Percentiles rank a stretch among this genome's conserved stretches.
Conservation (phyloP, 768 basidiomycete genomes). For the Collybia sordida region DNA sequence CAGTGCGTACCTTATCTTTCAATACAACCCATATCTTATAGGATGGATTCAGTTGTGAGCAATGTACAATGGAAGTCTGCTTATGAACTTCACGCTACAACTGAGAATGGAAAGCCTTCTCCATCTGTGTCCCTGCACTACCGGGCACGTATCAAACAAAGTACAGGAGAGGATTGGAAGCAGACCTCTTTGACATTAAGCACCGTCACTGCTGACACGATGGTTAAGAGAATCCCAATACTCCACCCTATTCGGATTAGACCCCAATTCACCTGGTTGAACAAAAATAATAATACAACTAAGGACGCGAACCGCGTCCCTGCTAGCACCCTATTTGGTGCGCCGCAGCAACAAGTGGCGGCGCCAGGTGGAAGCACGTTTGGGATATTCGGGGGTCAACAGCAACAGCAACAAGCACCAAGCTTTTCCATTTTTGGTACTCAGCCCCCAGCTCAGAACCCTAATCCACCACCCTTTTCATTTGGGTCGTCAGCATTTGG, state of each 20-base stretch:
- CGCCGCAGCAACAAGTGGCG: too few species aligned
- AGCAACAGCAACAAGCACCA: too few species aligned
- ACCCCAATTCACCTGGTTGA: neutral
- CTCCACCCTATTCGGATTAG: slow-evolving; percentile 31
- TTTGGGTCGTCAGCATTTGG: too few species aligned
- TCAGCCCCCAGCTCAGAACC: too few species aligned
- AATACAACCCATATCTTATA: neutral
- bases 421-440: too few species aligned
- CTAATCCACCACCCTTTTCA: too few species aligned
- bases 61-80: slow-evolving; percentile 51
- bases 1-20: slow-evolving; percentile 30
- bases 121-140: slow-evolving; percentile 50
- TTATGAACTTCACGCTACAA: slow-evolving; percentile 59
- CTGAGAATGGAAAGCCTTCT: slow-evolving; percentile 42
- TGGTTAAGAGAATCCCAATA: slow-evolving; percentile 31
- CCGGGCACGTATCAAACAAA: slow-evolving; percentile 50
- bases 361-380: too few species aligned
- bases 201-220: slow-evolving; percentile 32
- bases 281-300: too few species aligned
- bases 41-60: slow-evolving; percentile 41
- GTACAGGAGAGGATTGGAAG: slow-evolving; percentile 63
- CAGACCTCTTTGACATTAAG: slow-evolving; percentile 50
- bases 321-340: too few species aligned
- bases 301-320: too few species aligned
- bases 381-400: too few species aligned